Base-by-base conservation (phyloP, 805 yeast species). In the Schizosaccharomyces japonicus region DNA sequence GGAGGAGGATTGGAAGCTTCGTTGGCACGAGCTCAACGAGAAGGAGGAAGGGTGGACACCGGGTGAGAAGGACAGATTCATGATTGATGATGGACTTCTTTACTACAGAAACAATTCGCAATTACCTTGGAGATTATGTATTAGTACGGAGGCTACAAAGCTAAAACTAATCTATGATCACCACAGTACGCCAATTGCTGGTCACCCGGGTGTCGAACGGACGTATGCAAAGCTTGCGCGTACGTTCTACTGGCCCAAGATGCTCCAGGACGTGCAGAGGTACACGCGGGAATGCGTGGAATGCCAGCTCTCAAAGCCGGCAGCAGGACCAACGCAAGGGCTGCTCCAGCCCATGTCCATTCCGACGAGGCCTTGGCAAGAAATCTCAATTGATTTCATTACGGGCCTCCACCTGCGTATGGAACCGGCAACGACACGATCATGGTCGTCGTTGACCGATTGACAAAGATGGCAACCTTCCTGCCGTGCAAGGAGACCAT, bases 391-490 rank as follows among this genome's bases (percentile, higher is more conserved):
- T 52, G 57, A 54, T 39, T 49, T 55, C 34, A 32, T 55, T 2
- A 33, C 49, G 11, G 54, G 50, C 3, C 25, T 55, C 44, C 44
- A 6, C 54, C 53, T 1, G n/a, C 39, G 7, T 26, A 44, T 4
- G n/a, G n/a, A n/a, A n/a, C n/a, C n/a, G 51, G 51, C 4, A 39
- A 25, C 23, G 48, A 55, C 33, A 15, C 44, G 5, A 47, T 55
- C 17, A 11, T 52, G 4, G 56, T 53, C 3, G 51, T 55, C 5
- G 55, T 54, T 1, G 53, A 54, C 46, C 36, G 52, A 23, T 45
- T 55, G 13, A 48, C 58, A 1, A 55, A 55, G 44, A 36, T 48
- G 23, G 52, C 51, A 7, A 55, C 48, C 28, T 55, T 55, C 29
- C 45, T 55, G 1, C 49, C 52, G 10, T 39, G 44, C 4, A 21